Evolutionary conservation across 208 protist species (phyloP).

Genomic region (Jaenimonas drosophilae): DNA sequence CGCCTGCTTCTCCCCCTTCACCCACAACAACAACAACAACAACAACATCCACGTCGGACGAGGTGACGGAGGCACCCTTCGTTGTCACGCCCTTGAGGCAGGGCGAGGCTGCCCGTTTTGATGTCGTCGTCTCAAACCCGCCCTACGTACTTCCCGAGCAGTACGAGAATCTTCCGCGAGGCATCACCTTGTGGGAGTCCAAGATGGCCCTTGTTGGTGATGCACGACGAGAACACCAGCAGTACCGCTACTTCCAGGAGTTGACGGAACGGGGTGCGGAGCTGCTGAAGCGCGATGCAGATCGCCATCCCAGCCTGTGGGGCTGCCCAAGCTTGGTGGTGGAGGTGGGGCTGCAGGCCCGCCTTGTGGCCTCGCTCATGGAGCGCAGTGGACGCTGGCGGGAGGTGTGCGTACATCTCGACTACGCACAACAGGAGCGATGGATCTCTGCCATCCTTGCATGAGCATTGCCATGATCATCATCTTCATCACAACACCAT

Average conservation of each 20-base stretch:
- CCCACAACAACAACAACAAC: too few relatives aligned
- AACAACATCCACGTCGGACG: neutral
- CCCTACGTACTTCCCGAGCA: conserved; percentile 77
- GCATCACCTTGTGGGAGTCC: conserved; percentile 67
- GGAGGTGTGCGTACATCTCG: conserved; percentile 62
- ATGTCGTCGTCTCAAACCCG: conserved; percentile 80
- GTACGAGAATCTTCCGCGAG: conserved; percentile 51
- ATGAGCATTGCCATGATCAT: too few relatives aligned
- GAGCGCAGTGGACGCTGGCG: conserved; percentile 45
- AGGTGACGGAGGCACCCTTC: too few relatives aligned
- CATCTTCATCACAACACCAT: neutral
- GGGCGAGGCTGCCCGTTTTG: conserved; percentile 31
- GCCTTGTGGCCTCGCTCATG: conserved; percentile 69
- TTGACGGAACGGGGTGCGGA: conserved; percentile 50
- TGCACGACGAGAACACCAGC: conserved; percentile 34
- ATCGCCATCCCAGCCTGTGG: conserved; percentile 18
- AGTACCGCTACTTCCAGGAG: conserved; percentile 85
- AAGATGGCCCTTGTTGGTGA: conserved; percentile 79
- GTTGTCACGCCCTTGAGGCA: too few relatives aligned
- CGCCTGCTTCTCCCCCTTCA: too few relatives aligned
- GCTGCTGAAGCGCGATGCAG: conserved; percentile 38
- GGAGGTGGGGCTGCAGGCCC: conserved; percentile 69
- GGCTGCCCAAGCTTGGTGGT: conserved; percentile 55
- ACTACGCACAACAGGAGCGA: conserved; percentile 61
- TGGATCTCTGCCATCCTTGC: conserved; percentile 63